A percentile compares a stretch with the other conserved stretches of the same genome.
phyloP scores from a whole-genome alignment of 169 alveolate genomes.

The Babesia gibsoni region DNA sequence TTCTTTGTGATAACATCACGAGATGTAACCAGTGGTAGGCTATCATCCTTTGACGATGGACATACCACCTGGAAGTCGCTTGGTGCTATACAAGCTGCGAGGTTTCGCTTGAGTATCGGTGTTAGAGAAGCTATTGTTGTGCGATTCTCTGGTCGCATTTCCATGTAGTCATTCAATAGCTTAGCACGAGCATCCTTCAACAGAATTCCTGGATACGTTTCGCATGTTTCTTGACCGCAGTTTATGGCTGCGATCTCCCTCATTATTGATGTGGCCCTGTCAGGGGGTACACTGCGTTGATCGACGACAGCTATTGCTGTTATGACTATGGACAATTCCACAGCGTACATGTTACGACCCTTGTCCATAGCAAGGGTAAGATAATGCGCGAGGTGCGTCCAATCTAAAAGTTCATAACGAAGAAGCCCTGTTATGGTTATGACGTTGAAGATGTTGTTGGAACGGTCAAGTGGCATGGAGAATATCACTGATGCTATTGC shows the following conservation, averaged over 20 bases:
- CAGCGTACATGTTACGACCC: slow-evolving; percentile 57
- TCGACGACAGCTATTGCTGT: slow-evolving; percentile 62
- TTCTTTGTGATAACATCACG: slow-evolving; percentile 47
- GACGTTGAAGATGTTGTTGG: slow-evolving; percentile 53
- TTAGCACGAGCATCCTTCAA: slow-evolving; percentile 59
- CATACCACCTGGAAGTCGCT: neutral
- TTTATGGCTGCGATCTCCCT: slow-evolving; percentile 39
- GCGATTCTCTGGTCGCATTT: slow-evolving; percentile 41
- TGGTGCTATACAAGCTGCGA: slow-evolving; percentile 15
- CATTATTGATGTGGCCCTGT: slow-evolving; percentile 23
- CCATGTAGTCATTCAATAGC: slow-evolving; percentile 54
- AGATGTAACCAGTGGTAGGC: slow-evolving; percentile 32
- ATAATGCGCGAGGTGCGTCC: slow-evolving; percentile 59
- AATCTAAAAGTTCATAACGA: slow-evolving; percentile 54
- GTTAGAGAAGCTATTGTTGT: slow-evolving; percentile 54
- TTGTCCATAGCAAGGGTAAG: slow-evolving; percentile 57
- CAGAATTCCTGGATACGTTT: slow-evolving; percentile 46
- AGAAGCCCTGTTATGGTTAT: slow-evolving; percentile 54
- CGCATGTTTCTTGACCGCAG: slow-evolving; percentile 54
- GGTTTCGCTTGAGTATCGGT: slow-evolving; percentile 29
- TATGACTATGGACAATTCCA: slow-evolving; percentile 59
- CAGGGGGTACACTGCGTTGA: slow-evolving; percentile 56
- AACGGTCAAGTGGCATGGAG: slow-evolving; percentile 55
- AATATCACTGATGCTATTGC: slow-evolving; percentile 34
- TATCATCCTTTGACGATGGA: slow-evolving; percentile 12